These are phyloP conservation scores for Salvia sclarea DNA, from an alignment of 305 asterid species.

Conservation along the genomic window DNA sequence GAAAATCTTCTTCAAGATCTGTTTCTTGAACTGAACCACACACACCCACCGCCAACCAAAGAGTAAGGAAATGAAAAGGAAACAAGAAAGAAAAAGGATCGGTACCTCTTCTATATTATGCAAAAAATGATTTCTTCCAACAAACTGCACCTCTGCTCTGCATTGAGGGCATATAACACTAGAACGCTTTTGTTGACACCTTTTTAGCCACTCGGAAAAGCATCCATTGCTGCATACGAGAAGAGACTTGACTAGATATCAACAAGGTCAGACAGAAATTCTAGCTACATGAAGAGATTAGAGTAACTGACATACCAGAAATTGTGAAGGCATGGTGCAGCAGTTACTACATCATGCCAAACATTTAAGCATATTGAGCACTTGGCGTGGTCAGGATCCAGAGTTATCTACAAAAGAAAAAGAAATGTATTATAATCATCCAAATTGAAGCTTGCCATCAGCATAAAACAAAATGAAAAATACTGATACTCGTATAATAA, in stretches of 20 bases:
- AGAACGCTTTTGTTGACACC: conserved; percentile 71
- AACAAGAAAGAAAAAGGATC: background rate
- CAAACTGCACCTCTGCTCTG: conserved; percentile 88
- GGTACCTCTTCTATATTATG: conserved; percentile 87
- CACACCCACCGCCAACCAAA: background rate
- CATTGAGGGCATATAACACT: conserved; percentile 87
- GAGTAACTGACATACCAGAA: conserved; percentile 60
- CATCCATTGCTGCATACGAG: conserved; percentile 81
- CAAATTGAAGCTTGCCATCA: conserved; percentile 23
- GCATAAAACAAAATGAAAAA: conserved; percentile 5
- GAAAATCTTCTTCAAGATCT: background rate
- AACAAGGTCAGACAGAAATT: conserved; percentile 18
- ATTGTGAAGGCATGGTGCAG: conserved; percentile 98
- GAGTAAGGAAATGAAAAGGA: background rate
- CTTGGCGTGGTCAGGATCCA: conserved; percentile 90
- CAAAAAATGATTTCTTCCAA: conserved; percentile 88
- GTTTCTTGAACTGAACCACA: background rate
- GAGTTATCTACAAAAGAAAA: conserved; percentile 50
- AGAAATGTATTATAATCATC: conserved; percentile 14
- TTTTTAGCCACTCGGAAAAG: conserved; percentile 97
- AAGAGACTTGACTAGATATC: conserved; percentile 23
- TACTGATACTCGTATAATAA: conserved; percentile 3
- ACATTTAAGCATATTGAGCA: conserved; percentile 83
- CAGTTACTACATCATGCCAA: conserved; percentile 98
- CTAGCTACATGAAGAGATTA: conserved; percentile 23